Evolutionary conservation across 108 stramenopile species (phyloP).

Genomic region (Epithemia pelagica): DNA sequence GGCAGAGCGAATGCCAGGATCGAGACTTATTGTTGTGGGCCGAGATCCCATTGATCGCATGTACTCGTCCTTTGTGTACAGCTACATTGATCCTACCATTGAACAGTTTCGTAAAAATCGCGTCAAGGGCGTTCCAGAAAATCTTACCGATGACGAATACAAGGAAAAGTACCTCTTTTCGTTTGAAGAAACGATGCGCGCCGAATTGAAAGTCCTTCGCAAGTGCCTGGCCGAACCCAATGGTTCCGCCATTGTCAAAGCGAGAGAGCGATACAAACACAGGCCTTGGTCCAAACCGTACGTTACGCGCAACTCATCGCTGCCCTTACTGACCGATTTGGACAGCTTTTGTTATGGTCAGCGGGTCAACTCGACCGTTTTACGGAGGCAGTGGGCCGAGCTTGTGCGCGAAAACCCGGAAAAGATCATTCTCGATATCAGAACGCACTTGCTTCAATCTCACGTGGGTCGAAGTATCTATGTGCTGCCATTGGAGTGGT

Average conservation of each 20-base stretch:
- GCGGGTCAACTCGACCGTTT: conserved; percentile 30
- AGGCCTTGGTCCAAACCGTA: conserved; percentile 23
- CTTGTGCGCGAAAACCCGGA: conserved; percentile 44
- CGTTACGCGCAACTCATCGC: conserved; percentile 23
- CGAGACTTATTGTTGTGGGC: conserved; percentile 59
- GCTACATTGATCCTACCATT: conserved; percentile 61
- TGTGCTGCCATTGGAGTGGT: conserved; percentile 77
- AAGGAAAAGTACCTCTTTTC: conserved; percentile 50
- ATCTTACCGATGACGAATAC: conserved; percentile 36
- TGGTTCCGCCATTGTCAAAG: conserved; percentile 28
- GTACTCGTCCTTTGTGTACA: conserved; percentile 72
- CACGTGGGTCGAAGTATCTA: conserved; percentile 71
- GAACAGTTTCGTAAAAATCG: conserved; percentile 29
- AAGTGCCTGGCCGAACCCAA: conserved; percentile 41
- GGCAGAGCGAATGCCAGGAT: conserved; percentile 11
- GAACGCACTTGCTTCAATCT: conserved; percentile 55
- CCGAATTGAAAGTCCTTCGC: conserved; percentile 56
- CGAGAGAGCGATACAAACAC: background rate
- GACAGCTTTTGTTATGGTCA: conserved; percentile 67
- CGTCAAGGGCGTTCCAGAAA: conserved; percentile 26
- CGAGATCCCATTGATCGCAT: conserved; percentile 71
- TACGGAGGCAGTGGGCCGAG: conserved; percentile 56
- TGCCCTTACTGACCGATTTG: conserved; percentile 52
- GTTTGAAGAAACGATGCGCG: conserved; percentile 69
- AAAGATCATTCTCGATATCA: conserved; percentile 44